Evolutionary conservation across 495 filamentous ascomycete genomes (phyloP).

Genomic region (Aspergillus diversus): DNA sequence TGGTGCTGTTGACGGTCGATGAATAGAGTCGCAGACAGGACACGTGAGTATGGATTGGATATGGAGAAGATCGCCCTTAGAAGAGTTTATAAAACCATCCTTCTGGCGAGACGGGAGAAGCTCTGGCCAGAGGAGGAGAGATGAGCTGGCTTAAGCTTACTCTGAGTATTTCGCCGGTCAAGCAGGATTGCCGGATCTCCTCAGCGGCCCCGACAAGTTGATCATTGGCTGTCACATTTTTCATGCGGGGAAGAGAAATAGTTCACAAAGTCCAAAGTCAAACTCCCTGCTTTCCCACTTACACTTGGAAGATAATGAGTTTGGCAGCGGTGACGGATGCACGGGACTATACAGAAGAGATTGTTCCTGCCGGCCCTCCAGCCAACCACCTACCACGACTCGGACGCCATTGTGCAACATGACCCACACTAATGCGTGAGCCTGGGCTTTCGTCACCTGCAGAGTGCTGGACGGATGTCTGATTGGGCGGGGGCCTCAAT

Average conservation of each 20-base stretch:
- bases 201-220: not conserved
- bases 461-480: not conserved
- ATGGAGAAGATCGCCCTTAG: constrained; percentile 13
- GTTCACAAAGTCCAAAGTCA: not conserved
- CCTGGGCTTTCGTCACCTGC: constrained; percentile 21
- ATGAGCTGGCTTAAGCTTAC: constrained; percentile 15
- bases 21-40: not conserved
- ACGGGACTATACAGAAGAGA: constrained; percentile 2
- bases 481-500: constrained; percentile 15
- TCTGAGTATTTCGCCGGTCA: constrained; percentile 14
- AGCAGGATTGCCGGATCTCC: constrained; percentile 1
- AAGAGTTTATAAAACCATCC: constrained; percentile 6
- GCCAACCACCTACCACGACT: constrained; percentile 11
- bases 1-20: not conserved
- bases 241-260: constrained; percentile 15
- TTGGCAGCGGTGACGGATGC: constrained; percentile 13
- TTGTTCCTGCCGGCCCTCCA: constrained; percentile 17
- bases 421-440: constrained; percentile 23
- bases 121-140: constrained; percentile 15
- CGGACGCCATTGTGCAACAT: constrained; percentile 18
- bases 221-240: constrained; percentile 20
- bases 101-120: constrained; percentile 6
- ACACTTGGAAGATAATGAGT: constrained; percentile 9
- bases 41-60: not conserved
- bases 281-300: constrained; percentile 6